A percentile compares a stretch with the other conserved stretches of the same genome.
These are phyloP conservation scores for Nothomitra cinnamomea DNA, from an alignment of 2,329 filamentous ascomycete species.

Conservation along the genomic window DNA sequence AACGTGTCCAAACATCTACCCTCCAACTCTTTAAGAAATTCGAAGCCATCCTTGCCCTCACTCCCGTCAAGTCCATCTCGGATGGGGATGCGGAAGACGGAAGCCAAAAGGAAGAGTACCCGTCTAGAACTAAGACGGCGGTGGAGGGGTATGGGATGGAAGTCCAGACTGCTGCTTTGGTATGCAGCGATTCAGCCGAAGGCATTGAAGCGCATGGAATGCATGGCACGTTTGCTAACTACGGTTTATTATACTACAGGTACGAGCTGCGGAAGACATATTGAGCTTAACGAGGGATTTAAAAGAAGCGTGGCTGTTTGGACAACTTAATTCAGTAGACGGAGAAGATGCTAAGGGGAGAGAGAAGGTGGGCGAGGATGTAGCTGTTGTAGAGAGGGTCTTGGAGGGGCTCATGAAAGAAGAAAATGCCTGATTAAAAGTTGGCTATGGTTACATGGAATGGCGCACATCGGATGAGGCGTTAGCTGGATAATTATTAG, in stretches of 20 bases:
- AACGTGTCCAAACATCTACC: conserved; percentile 23
- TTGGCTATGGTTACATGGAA: not conserved
- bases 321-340: conserved; percentile 40
- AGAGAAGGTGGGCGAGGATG: conserved; percentile 28
- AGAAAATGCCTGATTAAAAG: not conserved
- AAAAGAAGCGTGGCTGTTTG: conserved; percentile 52
- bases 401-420: conserved; percentile 19
- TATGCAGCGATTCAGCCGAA: conserved; percentile 14
- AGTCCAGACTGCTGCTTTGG: conserved; percentile 40
- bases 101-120: conserved; percentile 27
- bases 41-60: conserved; percentile 36
- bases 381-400: conserved; percentile 27
- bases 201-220: not conserved
- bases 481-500: not conserved
- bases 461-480: not conserved
- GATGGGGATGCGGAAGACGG: not conserved
- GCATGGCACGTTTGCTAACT: not conserved
- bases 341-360: conserved; percentile 20
- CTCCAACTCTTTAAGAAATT: conserved; percentile 33
- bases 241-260: conserved; percentile 24
- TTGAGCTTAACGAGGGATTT: conserved; percentile 41
- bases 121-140: conserved; percentile 37
- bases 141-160: conserved; percentile 40
- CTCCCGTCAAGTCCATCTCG: conserved; percentile 26
- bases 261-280: conserved; percentile 44